These are phyloP conservation scores for Erodium trifolium DNA, from an alignment of 441 rosid species.

Conservation along the genomic window DNA sequence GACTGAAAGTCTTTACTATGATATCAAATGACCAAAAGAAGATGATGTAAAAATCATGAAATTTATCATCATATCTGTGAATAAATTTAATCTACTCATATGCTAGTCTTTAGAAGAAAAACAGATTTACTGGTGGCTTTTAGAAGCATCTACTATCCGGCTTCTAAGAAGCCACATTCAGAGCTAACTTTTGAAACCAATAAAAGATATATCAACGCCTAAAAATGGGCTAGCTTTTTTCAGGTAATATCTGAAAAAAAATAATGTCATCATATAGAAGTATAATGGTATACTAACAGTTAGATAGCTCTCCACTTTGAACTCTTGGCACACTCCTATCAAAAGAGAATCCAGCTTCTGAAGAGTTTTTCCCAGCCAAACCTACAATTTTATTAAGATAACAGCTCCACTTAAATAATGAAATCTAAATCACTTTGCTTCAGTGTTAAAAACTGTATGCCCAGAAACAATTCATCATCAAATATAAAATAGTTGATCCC, in stretches of 20 bases:
- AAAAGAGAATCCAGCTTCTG: constrained; percentile 89
- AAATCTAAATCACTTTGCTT: constrained; percentile 12
- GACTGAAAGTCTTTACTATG: neutral
- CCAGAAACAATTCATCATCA: constrained; percentile 1
- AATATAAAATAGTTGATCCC: neutral
- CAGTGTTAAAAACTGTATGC: constrained; percentile 11
- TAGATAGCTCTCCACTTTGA: constrained; percentile 76
- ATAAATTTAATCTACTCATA: neutral
- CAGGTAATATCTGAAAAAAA: constrained; percentile 15
- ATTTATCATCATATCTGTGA: neutral
- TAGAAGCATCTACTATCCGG: neutral
- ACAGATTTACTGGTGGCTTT: neutral
- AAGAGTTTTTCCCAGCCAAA: constrained; percentile 96
- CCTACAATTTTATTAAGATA: constrained; percentile 43
- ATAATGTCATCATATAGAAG: constrained; percentile 14
- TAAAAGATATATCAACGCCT: neutral
- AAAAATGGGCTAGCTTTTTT: constrained; percentile 1
- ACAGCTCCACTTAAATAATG: constrained; percentile 20
- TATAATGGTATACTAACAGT: constrained; percentile 51
- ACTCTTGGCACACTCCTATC: constrained; percentile 90
- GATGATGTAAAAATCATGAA: neutral
- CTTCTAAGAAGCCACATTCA: neutral
- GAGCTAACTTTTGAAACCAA: neutral
- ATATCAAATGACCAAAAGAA: neutral
- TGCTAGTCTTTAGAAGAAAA: neutral